Evolutionary conservation across 2,329 filamentous ascomycete genomes (phyloP), one percentile per base, ranked within the genome.

Genomic region (Paradendryphiella salina): DNA sequence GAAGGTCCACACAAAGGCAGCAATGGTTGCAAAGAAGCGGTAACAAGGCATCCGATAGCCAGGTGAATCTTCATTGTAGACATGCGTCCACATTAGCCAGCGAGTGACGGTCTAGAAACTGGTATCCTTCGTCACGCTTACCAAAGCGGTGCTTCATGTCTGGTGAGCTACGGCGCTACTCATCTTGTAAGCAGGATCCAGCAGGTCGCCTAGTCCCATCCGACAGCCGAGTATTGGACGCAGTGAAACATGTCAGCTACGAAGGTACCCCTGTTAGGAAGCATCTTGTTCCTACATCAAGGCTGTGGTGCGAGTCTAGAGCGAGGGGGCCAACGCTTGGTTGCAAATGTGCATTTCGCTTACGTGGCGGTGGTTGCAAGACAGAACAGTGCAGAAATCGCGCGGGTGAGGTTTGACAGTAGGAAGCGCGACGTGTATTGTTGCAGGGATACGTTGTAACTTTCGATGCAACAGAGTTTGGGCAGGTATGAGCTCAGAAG

Each of bases 201-300:
- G 23, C 23, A 9, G 23, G 3, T 26, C 23, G 23, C 23, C 23
- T 26, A 2, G 8, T 26, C 23, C 5, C 17, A 15, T 23, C 5
- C 36, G 5, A n/a, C 3, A n/a, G 15, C 35, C 31, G 20, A 13
- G 20, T 6, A 9, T 11, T 26, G n/a, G 15, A 32, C 29, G 14
- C 29, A 43, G 40, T 38, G 36, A 21, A 23, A 11, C 23, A 17
- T 15, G 38, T 54, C 52, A 54, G 52, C 52, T 54, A 14, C 21
- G 13, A 46, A 36, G 38, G 43, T 37, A 42, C 31, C 52, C 48
- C 21, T 33, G 33, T 13, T 13, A 17, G 1, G 15, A 54, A 54
- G 52, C 47, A 52, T 54, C 9, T 47, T 52, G 42, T 28, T 47
- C 43, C 52, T 44, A 3, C 15, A 14, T 15, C 37, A 42, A 26